A percentile compares a stretch with the other conserved stretches of the same genome.
Evolutionary conservation across 306 rosid genomes (phyloP).

Genomic region (Gillenia trifoliata): DNA sequence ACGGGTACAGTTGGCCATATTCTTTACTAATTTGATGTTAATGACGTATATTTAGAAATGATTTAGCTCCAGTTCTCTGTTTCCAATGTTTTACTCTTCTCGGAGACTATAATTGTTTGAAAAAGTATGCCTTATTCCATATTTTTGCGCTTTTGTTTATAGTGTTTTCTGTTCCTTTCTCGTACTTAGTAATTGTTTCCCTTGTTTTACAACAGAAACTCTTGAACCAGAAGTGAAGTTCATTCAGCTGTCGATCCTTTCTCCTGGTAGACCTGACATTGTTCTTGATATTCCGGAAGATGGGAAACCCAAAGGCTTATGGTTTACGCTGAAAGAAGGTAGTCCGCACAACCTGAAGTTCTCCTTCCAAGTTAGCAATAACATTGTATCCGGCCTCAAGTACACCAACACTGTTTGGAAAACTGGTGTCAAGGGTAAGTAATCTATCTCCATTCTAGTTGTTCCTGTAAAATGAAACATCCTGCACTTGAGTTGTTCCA

Average conservation of each 20-base stretch:
- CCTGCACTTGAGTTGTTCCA: not conserved
- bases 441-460: not conserved
- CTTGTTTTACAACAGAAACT: conserved; percentile 25
- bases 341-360: conserved; percentile 40
- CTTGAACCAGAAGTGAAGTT: conserved; percentile 53
- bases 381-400: conserved; percentile 52
- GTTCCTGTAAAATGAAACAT: not conserved
- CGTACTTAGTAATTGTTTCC: not conserved
- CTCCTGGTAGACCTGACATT: conserved; percentile 42
- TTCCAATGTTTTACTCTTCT: too few relatives aligned
- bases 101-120: not conserved
- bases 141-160: not conserved
- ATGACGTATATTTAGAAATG: not conserved
- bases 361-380: conserved; percentile 39
- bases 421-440: conserved; percentile 40
- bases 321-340: conserved; percentile 54
- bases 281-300: conserved; percentile 47
- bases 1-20: too few relatives aligned
- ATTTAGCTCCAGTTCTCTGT: not conserved
- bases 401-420: conserved; percentile 59
- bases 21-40: not conserved
- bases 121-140: not conserved
- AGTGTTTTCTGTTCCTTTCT: not conserved
- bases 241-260: conserved; percentile 34
- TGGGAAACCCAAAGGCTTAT: conserved; percentile 43